Conservation (phyloP, 345 rosid species). For the Gossypium arboreum region DNA sequence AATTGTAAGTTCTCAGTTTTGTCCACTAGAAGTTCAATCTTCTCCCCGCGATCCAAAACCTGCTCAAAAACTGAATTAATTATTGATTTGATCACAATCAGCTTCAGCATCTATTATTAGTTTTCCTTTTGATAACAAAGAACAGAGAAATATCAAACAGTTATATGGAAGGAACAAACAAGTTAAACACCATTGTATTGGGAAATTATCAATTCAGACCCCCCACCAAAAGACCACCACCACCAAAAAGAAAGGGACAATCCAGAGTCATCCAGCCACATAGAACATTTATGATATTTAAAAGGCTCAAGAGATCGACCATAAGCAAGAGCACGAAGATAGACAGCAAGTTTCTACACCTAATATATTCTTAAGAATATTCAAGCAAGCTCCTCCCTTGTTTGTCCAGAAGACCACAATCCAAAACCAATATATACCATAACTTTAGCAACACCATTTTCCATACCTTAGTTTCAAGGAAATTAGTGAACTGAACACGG, state of each 20-base stretch:
- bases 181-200: neutral
- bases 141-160: neutral
- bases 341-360: neutral
- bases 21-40: slow-evolving; percentile 87
- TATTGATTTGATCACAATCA: neutral
- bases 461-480: neutral
- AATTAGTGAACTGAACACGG: neutral
- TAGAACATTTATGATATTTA: neutral
- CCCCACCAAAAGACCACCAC: neutral
- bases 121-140: neutral
- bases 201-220: neutral
- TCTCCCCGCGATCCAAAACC: slow-evolving; percentile 98
- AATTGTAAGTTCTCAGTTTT: slow-evolving; percentile 87
- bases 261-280: neutral
- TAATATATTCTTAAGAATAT: neutral
- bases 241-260: neutral
- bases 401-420: neutral
- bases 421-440: neutral
- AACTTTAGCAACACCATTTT: neutral
- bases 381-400: neutral
- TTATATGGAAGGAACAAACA: neutral
- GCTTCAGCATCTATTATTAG: neutral
- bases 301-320: neutral
- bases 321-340: neutral
- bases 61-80: slow-evolving; percentile 15